These are phyloP conservation scores for Lactuca saligna DNA, from an alignment of 129 eudicot genomes.

Conservation along the genomic window DNA sequence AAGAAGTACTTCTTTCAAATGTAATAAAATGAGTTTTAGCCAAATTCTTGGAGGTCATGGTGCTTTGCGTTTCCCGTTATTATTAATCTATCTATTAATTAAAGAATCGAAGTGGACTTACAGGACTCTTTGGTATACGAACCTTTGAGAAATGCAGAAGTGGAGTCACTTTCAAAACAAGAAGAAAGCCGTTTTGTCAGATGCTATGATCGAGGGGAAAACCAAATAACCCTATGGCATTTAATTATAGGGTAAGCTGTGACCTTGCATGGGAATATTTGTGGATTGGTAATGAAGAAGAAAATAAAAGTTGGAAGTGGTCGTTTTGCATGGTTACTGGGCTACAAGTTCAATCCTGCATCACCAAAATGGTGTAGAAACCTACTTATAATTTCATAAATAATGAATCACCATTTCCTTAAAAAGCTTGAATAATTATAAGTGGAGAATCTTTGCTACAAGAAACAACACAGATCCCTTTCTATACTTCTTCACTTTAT, in stretches of 20 bases:
- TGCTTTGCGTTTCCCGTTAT: too few relatives aligned
- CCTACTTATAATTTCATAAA: constrained; percentile 12
- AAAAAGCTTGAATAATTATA: constrained; percentile 20
- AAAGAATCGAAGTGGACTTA: too few relatives aligned
- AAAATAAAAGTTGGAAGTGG: constrained; percentile 24
- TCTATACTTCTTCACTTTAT: constrained; percentile 21
- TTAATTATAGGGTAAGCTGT: neutral
- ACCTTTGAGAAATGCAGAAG: too few relatives aligned
- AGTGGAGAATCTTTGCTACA: constrained; percentile 46
- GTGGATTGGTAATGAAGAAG: neutral
- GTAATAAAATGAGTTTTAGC: too few relatives aligned
- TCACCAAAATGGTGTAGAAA: constrained; percentile 25
- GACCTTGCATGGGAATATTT: neutral
- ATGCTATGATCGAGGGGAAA: neutral
- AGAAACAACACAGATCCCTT: constrained; percentile 34
- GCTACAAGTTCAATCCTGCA: constrained; percentile 22
- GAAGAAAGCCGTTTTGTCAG: too few relatives aligned
- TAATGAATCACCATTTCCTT: constrained; percentile 30
- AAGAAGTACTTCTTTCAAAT: too few relatives aligned
- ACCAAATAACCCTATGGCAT: neutral
- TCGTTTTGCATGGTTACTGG: constrained; percentile 36
- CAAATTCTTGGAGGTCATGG: too few relatives aligned
- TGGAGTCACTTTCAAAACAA: too few relatives aligned
- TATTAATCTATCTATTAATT: too few relatives aligned
- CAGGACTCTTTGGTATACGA: too few relatives aligned